Conservation (phyloP, 768 basidiomycete species). For the Suillus americanus region DNA sequence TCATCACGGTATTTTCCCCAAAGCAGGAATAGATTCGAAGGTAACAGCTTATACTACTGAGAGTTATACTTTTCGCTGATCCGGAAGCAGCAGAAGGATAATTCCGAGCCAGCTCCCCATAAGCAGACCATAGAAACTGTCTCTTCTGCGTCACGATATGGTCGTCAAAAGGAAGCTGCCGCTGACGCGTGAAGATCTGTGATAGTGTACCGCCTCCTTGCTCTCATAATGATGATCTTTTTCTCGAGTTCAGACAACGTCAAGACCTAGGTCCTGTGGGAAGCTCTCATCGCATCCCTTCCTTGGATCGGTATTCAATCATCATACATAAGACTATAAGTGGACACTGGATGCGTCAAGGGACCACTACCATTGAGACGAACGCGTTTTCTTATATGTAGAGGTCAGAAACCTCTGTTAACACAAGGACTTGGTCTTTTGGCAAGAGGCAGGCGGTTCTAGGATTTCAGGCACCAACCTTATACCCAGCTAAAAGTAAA, state of each 20-base stretch:
- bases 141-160: too few species aligned
- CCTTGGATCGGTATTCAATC: background rate
- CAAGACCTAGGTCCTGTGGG: background rate
- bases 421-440: too few species aligned
- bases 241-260: background rate
- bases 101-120: background rate
- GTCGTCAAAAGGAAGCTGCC: background rate
- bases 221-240: background rate
- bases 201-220: background rate
- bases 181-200: background rate
- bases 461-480: too few species aligned
- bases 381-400: too few species aligned
- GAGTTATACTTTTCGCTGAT: background rate
- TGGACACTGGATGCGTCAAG: background rate
- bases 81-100: background rate
- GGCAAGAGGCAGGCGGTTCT: too few species aligned
- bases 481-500: too few species aligned
- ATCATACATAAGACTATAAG: background rate
- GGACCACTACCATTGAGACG: too few species aligned
- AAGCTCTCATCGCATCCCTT: background rate
- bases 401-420: too few species aligned
- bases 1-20: conserved; percentile 60
- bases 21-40: conserved; percentile 10
- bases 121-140: background rate
- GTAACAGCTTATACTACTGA: background rate